Evolutionary conservation across 2,329 filamentous ascomycete species (phyloP), one percentile per base, ranked within the genome.

Genomic region (Ophiosphaerella narmari): DNA sequence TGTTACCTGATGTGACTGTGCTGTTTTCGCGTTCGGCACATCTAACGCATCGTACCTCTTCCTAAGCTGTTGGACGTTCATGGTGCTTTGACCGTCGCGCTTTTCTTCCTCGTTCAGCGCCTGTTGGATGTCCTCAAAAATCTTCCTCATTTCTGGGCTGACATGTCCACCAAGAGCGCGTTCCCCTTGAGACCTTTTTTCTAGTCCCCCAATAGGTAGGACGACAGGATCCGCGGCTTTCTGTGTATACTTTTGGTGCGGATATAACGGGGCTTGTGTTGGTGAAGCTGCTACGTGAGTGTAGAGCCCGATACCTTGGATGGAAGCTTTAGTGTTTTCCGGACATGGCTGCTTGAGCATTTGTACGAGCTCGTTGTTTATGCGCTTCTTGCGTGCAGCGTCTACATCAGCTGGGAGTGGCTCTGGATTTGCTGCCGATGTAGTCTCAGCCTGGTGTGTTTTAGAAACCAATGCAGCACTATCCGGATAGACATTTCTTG

Each of bases 301-400:
- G 35, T 65, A 71, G 6, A 63, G 38, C 5, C 66, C 67, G 9
- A 66, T 56, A 9, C 67, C 66, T 47, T 54, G 50, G 8, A 65
- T 38, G 4, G 54, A 51, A 2, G 55, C 50, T 3, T 50, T 46
- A 5, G 24, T 39, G 13, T 46, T 33, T 3, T 51, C 32, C 1
- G 34, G 16, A 16, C 23, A 41, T 5, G 48, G 33, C 9, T 36
- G 43, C 16, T 46, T 52, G 35, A 58, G 57, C 3, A 57, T 18
- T 9, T 16, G 36, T 9, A 60, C 46, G 14, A 71, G 50, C 7
- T 67, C 60, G 18, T 38, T 34, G 34, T 71, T 67, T 8, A 64
- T 58, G 24, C 59, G 57, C 5, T 41, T 41, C 39, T 54, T 56
- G 31, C 54, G 55, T 8, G 49, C 43, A 9, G 31, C 44, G 7